These are phyloP conservation scores for Aureobasidium vineae DNA, from an alignment of 2,329 filamentous ascomycete species.

Conservation along the genomic window DNA sequence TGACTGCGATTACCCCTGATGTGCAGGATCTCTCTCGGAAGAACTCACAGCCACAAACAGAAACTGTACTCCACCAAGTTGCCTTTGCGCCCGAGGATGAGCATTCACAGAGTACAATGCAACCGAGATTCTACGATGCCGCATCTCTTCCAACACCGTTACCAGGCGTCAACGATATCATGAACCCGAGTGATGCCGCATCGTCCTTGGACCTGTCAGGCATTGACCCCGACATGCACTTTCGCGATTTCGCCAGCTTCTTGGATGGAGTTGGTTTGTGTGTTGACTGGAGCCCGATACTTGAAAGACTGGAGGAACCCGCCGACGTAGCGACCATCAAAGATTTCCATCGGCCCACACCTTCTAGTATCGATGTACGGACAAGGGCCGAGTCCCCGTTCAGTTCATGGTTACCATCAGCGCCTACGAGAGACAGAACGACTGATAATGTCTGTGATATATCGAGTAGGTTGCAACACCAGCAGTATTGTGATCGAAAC, in stretches of 20 bases:
- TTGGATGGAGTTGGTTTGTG: conserved; percentile 5
- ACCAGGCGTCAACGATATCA: neutral
- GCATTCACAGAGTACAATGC: neutral
- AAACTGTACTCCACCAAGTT: neutral
- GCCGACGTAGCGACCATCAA: too few relatives aligned
- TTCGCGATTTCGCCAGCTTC: conserved; percentile 14
- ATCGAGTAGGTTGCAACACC: neutral
- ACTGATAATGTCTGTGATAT: neutral
- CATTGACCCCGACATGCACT: neutral
- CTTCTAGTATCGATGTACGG: neutral
- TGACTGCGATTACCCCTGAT: neutral
- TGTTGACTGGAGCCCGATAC: conserved; percentile 9
- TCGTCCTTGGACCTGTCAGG: neutral
- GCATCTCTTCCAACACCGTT: neutral
- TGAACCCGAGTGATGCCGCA: neutral
- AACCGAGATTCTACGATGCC: neutral
- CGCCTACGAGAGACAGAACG: neutral
- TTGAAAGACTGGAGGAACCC: neutral
- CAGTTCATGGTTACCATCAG: conserved; percentile 11
- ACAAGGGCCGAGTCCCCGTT: neutral
- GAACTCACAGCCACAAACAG: neutral
- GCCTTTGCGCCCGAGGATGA: neutral
- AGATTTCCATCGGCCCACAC: neutral
- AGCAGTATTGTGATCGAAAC: neutral
- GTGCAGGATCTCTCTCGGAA: neutral